Base-by-base conservation (phyloP, 2,329 filamentous ascomycete species). In the Neofusicoccum umdonicola region DNA sequence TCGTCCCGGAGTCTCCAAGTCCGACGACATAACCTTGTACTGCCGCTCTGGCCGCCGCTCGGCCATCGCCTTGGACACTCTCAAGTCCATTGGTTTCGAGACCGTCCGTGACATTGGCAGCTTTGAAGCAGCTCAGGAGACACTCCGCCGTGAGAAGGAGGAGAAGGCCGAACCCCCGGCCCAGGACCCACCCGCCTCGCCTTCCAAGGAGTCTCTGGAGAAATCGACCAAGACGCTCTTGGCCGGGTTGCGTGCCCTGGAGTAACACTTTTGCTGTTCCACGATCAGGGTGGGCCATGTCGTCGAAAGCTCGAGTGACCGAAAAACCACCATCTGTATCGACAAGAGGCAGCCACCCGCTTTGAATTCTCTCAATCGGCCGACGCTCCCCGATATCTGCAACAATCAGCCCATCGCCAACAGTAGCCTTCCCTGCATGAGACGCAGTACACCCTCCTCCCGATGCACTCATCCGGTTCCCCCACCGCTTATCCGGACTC, bases 101-200 rank as follows among this genome's bases (percentile, higher is more conserved):
- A 66, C 69, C 44, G 76, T 74, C 12, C 68, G 76, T 41, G 73
- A 77, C 65, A 75, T 77, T 63, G 76, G 76, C 4, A 73, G 74
- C 0, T 70, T 75, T 4, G 76, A 77, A 34, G 72, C 72, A 3
- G 76, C 76, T 54, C 66, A 68, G 58, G 65, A 65, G 31, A 66
- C 73, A 42, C 52, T 77, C 65, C 71, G 72, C 61, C 64, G 61
- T n/a, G 76, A 77, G 65, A 67, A 68, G 48, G 66, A 70, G 45
- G 63, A 58, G 34, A 48, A 70, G 64, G 68, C 71, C 12, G 48
- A n/a, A 2, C 42, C 57, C 71, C 7, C 34, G 6, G 67, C 67
- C 6, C 35, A 52, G 68, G 66, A 2, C 50, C 39, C 27, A 34
- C 11, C n/a, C 35, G 41, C 17, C 52, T 48, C 31, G 58, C 67